A percentile compares a stretch with the other conserved stretches of the same genome.
Evolutionary conservation across 2,329 filamentous ascomycete genomes (phyloP).

Genomic region (Cordyceps fumosorosea): DNA sequence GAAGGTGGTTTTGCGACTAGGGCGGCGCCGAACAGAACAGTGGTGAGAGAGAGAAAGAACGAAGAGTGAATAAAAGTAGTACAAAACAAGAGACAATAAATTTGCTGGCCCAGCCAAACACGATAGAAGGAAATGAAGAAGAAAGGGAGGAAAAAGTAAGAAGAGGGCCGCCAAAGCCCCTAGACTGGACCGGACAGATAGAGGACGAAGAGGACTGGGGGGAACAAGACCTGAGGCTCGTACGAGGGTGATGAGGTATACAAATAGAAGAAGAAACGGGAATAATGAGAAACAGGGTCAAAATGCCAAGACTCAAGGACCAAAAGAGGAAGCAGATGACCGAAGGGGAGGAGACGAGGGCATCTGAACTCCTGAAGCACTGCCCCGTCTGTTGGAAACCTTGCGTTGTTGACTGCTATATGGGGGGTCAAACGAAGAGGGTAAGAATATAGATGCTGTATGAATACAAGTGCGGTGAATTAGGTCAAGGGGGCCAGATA

Average conservation of each 20-base stretch:
- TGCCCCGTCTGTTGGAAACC: slow-evolving; percentile 5
- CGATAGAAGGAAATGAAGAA: background rate
- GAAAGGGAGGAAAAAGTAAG: background rate
- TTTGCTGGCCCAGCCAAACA: slow-evolving; percentile 12
- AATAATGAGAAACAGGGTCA: background rate
- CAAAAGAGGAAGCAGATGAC: background rate
- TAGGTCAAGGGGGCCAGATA: background rate
- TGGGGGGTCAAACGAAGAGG: background rate
- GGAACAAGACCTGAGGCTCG: background rate
- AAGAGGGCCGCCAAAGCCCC: background rate
- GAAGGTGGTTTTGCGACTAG: background rate
- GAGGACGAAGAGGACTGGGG: background rate
- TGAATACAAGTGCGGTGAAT: background rate
- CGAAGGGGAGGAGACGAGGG: background rate
- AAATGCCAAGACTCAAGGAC: background rate
- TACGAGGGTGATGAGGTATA: background rate
- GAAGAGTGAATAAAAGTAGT: slow-evolving; percentile 12
- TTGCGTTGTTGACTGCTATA: background rate
- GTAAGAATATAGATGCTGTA: no score
- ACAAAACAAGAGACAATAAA: slow-evolving; percentile 12
- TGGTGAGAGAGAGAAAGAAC: slow-evolving; percentile 1
- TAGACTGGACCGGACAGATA: background rate
- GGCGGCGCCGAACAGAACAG: slow-evolving; percentile 16
- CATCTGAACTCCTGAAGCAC: slow-evolving; percentile 8
- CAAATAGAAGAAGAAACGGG: slow-evolving; percentile 3